Evolutionary conservation across 1,139 yeast species (phyloP), one percentile per base, ranked within the genome.

Genomic region (Hanseniaspora gamundiae): DNA sequence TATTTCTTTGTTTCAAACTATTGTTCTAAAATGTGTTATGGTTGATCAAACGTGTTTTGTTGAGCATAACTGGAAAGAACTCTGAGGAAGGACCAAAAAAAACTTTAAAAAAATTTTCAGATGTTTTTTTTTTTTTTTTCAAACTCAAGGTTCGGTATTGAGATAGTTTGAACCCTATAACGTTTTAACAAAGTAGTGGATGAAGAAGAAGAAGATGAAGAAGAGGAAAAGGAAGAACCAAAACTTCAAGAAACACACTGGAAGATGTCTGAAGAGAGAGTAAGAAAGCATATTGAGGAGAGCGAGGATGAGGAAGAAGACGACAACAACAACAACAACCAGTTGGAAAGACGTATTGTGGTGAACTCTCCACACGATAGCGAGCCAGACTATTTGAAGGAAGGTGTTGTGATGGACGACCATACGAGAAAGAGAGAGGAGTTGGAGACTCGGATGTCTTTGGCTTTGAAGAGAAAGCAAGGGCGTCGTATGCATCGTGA

Each of bases 391-490:
- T 45, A 26, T 30, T 42, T 26, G 39, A 24, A 31, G 17, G 21
- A 17, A 22, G 24, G 20, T 13, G 35, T 19, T n/a, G 42, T 39
- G 13, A 35, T 57, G 30, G 68, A 71, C 49, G 78, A 72, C 49
- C 71, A 65, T n/a, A 58, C 73, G 16, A 72, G 80, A 48, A 79
- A 74, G 56, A 77, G 95, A 55, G 73, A 86, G 54, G 78, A 76
- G 49, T 72, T 91, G 52, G 97, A 91, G 63, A 88, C 79, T 49
- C 76, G 73, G 54, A 75, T 91, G 70, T 87, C 80, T 51, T 75
- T 76, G 41, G 88, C 94, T 2, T 67, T 87, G 47, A 78, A 83
- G 59, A 48, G 68, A 73, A 31, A 74, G 73, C 20, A 70, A 71
- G 55, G 11, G 30, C 30, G 30, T 30, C 73, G 78, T 51, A 69